Conservation (phyloP, 257 asterid genomes). For the Lithospermum erythrorhizon region DNA sequence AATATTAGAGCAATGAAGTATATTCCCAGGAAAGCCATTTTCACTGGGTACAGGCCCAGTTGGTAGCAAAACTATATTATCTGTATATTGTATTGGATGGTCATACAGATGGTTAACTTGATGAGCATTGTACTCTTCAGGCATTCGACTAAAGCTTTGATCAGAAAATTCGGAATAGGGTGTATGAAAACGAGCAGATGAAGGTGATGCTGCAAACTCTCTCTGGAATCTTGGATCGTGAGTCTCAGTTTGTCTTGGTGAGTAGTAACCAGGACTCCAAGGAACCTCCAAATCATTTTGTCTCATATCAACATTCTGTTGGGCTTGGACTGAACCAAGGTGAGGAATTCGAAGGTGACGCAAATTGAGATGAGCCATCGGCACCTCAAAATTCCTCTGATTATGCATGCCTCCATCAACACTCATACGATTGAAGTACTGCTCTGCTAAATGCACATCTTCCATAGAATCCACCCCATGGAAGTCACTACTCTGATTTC, state of each 20-base stretch:
- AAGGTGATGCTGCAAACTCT: constrained; percentile 84
- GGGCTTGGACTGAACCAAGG: constrained; percentile 51
- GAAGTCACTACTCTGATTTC: constrained; percentile 40
- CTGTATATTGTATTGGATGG: constrained; percentile 53
- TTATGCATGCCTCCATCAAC: constrained; percentile 60
- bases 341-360: constrained; percentile 66
- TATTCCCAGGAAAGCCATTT: constrained; percentile 66
- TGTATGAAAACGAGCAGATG: constrained; percentile 49
- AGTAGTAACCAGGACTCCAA: constrained; percentile 92
- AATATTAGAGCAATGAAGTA: constrained; percentile 40
- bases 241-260: constrained; percentile 65
- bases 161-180: constrained; percentile 57
- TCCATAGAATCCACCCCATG: constrained; percentile 39
- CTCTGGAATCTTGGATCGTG: constrained; percentile 55
- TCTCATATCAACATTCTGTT: constrained; percentile 52
- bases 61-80: constrained; percentile 44
- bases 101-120: constrained; percentile 39
- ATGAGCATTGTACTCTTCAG: constrained; percentile 53
- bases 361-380: constrained; percentile 61
- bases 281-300: constrained; percentile 86
- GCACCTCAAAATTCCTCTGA: constrained; percentile 67
- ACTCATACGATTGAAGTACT: constrained; percentile 57
- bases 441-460: constrained; percentile 57
- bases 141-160: constrained; percentile 37
- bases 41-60: constrained; percentile 36